Conservation (phyloP, 345 rosid genomes). For the Rubroshorea leprosula region DNA sequence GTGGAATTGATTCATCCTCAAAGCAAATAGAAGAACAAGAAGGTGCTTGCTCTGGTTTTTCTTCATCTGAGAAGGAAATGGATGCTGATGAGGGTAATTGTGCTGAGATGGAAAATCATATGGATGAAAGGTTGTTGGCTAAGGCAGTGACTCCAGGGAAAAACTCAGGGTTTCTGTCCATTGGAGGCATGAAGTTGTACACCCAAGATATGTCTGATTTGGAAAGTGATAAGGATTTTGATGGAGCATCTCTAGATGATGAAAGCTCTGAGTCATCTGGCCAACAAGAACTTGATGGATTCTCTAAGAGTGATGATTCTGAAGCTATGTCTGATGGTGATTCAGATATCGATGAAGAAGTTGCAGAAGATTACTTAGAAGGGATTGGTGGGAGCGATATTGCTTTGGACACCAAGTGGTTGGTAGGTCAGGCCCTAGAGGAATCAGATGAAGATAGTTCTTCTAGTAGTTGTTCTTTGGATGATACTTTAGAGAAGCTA, state of each 20-base stretch:
- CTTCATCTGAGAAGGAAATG: conserved; percentile 28
- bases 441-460: conserved; percentile 45
- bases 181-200: conserved; percentile 68
- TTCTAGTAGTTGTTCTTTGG: conserved; percentile 42
- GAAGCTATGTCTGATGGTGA: conserved; percentile 39
- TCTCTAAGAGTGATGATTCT: conserved; percentile 44
- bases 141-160: conserved; percentile 28
- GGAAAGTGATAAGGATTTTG: conserved; percentile 47
- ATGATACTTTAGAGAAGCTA: conserved; percentile 48
- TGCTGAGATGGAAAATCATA: conserved; percentile 21
- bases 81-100: conserved; percentile 25
- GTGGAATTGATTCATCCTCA: conserved; percentile 38
- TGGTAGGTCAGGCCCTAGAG: conserved; percentile 42
- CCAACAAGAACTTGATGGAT: conserved; percentile 27
- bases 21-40: conserved; percentile 36
- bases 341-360: conserved; percentile 66
- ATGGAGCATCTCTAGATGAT: conserved; percentile 28
- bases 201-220: conserved; percentile 68
- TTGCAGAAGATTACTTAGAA: conserved; percentile 80
- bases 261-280: conserved; percentile 40
- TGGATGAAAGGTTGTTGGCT: conserved; percentile 30
- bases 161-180: conserved; percentile 71
- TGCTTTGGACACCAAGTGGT: conserved; percentile 53
- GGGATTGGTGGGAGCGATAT: conserved; percentile 75
- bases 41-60: conserved; percentile 24